Evolutionary conservation across 2,329 filamentous ascomycete species (phyloP).

Genomic region (Massarina eburnea): DNA sequence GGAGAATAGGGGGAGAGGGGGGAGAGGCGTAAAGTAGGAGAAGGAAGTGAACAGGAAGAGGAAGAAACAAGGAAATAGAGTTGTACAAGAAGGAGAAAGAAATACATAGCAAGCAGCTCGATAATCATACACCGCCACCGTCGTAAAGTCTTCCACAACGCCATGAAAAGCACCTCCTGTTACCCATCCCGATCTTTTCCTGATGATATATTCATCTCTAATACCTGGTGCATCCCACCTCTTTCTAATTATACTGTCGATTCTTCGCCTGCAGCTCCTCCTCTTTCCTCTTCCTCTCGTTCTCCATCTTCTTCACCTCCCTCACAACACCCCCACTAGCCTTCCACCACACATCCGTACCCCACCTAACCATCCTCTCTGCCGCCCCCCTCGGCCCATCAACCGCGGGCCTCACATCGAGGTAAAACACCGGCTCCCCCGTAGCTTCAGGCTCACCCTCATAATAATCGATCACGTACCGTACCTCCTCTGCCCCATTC

Average conservation of each 20-base stretch:
- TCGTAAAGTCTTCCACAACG: not conserved
- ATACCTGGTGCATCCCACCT: not conserved
- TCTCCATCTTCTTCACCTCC: constrained; percentile 44
- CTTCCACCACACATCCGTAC: constrained; percentile 91
- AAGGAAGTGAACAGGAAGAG: not conserved
- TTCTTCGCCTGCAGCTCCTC: constrained; percentile 23
- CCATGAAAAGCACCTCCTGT: constrained; percentile 1
- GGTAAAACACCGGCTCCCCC: constrained; percentile 91
- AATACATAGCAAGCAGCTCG: not conserved
- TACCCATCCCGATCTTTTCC: not conserved
- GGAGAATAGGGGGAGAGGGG: not conserved
- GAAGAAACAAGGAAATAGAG: not conserved
- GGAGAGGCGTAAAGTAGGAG: not conserved
- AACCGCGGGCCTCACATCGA: constrained; percentile 89
- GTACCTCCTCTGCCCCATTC: constrained; percentile 70
- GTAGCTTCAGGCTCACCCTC: constrained; percentile 77
- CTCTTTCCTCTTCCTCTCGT: constrained; percentile 30
- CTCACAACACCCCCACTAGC: constrained; percentile 72
- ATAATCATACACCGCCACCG: constrained; percentile 2
- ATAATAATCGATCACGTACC: constrained; percentile 98
- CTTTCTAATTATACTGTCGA: constrained; percentile 33
- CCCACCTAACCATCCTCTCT: constrained; percentile 85
- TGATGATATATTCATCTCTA: not conserved
- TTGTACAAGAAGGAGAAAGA: not conserved
- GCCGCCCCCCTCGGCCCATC: constrained; percentile 76